These are phyloP conservation scores for Mortierella antarctica DNA, from an alignment of 192 early-diverging fungal genomes.

Conservation along the genomic window DNA sequence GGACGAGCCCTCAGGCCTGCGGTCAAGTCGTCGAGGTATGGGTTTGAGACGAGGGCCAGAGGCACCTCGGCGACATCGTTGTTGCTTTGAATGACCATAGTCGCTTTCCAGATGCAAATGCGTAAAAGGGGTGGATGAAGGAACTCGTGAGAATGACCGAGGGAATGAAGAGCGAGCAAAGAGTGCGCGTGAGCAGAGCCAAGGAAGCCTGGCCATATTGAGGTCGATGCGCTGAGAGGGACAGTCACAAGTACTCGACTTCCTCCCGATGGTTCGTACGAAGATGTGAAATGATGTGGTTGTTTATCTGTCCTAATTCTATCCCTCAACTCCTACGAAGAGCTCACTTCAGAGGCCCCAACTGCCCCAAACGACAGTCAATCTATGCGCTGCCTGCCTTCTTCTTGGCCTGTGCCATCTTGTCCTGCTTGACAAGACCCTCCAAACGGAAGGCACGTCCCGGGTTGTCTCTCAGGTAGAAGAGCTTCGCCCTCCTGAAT, in stretches of 20 bases:
- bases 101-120: neutral
- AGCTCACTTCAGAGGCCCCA: too few species aligned
- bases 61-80: conserved; percentile 64
- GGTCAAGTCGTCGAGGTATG: conserved; percentile 85
- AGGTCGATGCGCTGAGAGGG: neutral
- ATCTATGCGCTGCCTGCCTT: conserved; percentile 32
- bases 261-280: too few species aligned
- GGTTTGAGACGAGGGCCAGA: conserved; percentile 76
- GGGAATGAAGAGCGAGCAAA: neutral
- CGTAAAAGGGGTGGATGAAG: neutral
- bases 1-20: conserved; percentile 76
- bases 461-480: conserved; percentile 81
- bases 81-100: conserved; percentile 17
- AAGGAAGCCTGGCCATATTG: neutral
- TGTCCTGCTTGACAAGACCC: conserved; percentile 44
- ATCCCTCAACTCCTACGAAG: too few species aligned
- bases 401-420: conserved; percentile 36
- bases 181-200: conserved; percentile 3
- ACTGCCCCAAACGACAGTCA: too few species aligned
- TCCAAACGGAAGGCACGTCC: conserved; percentile 74
- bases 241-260: neutral
- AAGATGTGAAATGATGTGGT: too few species aligned
- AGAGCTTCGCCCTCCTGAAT: conserved; percentile 79
- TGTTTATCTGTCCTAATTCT: too few species aligned
- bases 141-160: neutral